A percentile compares a stretch with the other conserved stretches of the same genome.
phyloP scores from a whole-genome alignment of 371 early-diverging fungal species.

The Rhizopus microsporus region DNA sequence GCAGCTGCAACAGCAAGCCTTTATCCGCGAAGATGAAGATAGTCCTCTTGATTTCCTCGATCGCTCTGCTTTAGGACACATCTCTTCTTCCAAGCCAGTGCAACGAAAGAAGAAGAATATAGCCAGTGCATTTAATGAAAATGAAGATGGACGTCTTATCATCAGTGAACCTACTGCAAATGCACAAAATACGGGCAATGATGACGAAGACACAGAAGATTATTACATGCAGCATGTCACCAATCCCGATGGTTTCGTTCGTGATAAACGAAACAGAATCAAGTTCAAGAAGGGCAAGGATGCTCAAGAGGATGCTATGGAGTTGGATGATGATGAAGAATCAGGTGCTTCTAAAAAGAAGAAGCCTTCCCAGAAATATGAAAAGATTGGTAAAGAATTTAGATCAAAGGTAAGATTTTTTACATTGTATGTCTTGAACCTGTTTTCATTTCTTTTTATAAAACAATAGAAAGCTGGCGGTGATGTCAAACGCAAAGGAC shows the following conservation, averaged over 20 bases:
- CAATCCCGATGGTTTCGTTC: conserved; percentile 84
- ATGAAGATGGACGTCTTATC: conserved; percentile 79
- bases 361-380: conserved; percentile 27
- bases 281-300: conserved; percentile 81
- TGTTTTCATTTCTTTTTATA: not conserved
- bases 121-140: conserved; percentile 57
- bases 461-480: conserved; percentile 77
- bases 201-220: conserved; percentile 59
- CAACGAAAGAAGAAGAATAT: conserved; percentile 53
- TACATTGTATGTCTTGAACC: not conserved
- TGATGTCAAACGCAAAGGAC: conserved; percentile 87
- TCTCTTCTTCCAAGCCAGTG: conserved; percentile 57
- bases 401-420: conserved; percentile 56
- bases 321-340: conserved; percentile 58
- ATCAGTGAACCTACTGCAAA: conserved; percentile 65
- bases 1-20: conserved; percentile 29
- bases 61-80: conserved; percentile 77
- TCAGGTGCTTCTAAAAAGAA: conserved; percentile 22
- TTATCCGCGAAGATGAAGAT: conserved; percentile 78
- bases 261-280: conserved; percentile 81
- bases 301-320: conserved; percentile 51
- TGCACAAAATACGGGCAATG: conserved; percentile 42
- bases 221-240: conserved; percentile 81
- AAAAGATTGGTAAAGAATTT: conserved; percentile 58
- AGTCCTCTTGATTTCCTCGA: conserved; percentile 93